Evolutionary conservation across 345 rosid species (phyloP).

Genomic region (Abelmoschus esculentus): DNA sequence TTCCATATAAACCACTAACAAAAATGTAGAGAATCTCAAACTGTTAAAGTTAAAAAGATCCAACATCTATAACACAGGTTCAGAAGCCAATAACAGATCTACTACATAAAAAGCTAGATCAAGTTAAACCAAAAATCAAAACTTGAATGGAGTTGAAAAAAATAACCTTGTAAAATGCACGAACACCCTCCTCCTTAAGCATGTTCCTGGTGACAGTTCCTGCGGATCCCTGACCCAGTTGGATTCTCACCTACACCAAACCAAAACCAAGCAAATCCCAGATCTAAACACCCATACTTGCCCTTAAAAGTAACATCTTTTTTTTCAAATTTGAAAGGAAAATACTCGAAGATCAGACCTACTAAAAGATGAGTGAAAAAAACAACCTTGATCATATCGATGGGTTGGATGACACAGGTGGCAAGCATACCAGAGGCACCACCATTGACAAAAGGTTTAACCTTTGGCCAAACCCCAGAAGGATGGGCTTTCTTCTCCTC

Average conservation of each 20-base stretch:
- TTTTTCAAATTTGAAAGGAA: background rate
- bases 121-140: background rate
- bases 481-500: background rate
- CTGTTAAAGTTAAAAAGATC: background rate
- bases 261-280: background rate
- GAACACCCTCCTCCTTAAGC: slow-evolving; percentile 1
- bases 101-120: background rate
- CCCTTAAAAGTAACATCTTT: background rate
- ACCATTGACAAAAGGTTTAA: slow-evolving; percentile 3
- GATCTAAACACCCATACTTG: background rate
- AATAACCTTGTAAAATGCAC: background rate
- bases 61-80: background rate
- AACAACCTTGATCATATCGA: background rate
- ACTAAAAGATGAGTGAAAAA: background rate
- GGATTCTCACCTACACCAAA: background rate
- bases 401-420: slow-evolving; percentile 1
- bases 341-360: background rate
- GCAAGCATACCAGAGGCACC: slow-evolving; percentile 2
- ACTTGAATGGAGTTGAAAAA: background rate
- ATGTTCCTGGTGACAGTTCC: background rate
- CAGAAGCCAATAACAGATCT: background rate
- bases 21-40: background rate
- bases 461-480: background rate
- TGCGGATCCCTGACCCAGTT: background rate
- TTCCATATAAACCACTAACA: background rate